These are phyloP conservation scores for Oxytropis ochrocephala DNA, from an alignment of 306 rosid species.

Conservation along the genomic window DNA sequence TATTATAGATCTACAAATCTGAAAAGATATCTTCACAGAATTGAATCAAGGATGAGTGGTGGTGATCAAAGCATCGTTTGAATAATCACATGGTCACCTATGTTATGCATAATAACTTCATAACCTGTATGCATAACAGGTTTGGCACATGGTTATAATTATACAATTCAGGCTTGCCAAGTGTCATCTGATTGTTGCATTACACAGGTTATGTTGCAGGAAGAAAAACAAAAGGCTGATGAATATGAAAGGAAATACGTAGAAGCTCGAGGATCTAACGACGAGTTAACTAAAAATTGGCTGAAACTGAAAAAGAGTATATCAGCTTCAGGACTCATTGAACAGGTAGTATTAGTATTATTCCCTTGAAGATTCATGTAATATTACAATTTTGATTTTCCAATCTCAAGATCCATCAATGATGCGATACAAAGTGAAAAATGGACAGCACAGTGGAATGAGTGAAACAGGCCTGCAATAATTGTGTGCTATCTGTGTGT, in stretches of 20 bases:
- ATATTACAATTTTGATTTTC: slow-evolving; percentile 20
- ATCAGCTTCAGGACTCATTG: slow-evolving; percentile 77
- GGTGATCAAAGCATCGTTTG: slow-evolving; percentile 9
- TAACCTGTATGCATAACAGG: neutral
- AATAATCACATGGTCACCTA: neutral
- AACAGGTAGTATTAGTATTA: slow-evolving; percentile 69
- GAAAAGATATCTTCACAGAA: neutral
- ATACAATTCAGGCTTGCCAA: slow-evolving; percentile 6
- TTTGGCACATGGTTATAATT: slow-evolving; percentile 11
- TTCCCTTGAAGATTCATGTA: slow-evolving; percentile 21
- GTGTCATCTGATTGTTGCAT: slow-evolving; percentile 7
- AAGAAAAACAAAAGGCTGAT: slow-evolving; percentile 66
- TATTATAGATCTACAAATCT: slow-evolving; percentile 14
- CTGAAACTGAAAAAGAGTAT: slow-evolving; percentile 68
- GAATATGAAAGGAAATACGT: slow-evolving; percentile 60
- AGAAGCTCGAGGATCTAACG: slow-evolving; percentile 50
- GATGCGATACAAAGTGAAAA: slow-evolving; percentile 12
- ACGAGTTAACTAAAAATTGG: slow-evolving; percentile 55
- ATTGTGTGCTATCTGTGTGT: neutral
- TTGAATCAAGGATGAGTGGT: slow-evolving; percentile 8
- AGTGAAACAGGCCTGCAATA: neutral
- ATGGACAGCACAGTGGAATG: neutral
- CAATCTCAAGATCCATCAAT: neutral
- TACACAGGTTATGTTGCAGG: slow-evolving; percentile 54
- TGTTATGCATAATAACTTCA: neutral